Base-by-base conservation (phyloP, 495 filamentous ascomycete genomes). In the Aspergillus ellipticus region DNA sequence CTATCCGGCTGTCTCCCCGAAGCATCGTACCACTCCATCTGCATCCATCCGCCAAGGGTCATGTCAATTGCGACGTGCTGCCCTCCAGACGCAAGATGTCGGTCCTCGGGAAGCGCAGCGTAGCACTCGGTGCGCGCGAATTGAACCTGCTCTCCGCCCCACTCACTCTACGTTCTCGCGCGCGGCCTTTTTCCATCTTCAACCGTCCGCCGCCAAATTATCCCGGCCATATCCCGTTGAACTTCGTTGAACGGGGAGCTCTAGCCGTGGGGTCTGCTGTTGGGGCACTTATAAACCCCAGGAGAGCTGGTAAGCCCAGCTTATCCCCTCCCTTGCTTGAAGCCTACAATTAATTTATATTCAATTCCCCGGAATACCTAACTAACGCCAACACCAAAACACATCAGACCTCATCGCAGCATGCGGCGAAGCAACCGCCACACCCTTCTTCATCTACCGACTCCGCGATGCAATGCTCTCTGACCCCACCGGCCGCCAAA, bases 361-460 rank as follows among this genome's bases (percentile, higher is more conserved):
- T n/a, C n/a, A n/a, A n/a, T n/a, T n/a, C n/a, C n/a, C n/a, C n/a
- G n/a, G n/a, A n/a, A n/a, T n/a, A 42, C 31, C 37, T 42, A 26
- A 52, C 37, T 35, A 48, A 20, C 8, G 31, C 16, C 31, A 45
- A 43, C 1, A 39, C 42, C 19, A 42, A 53, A 39, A 51, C 61
- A n/a, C n/a, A n/a, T 21, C 46, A 92, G 94, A 98, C 76, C 83
- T 98, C 47, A 96, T 98, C 58, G 95, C 94, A 20, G 81, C 91
- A 21, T 85, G 96, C 15, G 95, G 92, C 66, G 94, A 98, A 79
- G 84, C 91, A 35, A 97, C 93, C 4, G 89, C 92, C 49, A 89
- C 91, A 29, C 94, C 95, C 24, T 96, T 90, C 78, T 97, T 97
- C 76, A 91, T 97, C 70, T 84, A 89, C 76, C 88, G 89, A 49